phyloP scores from a whole-genome alignment of 257 asterid genomes.

The Anisodus tanguticus region DNA sequence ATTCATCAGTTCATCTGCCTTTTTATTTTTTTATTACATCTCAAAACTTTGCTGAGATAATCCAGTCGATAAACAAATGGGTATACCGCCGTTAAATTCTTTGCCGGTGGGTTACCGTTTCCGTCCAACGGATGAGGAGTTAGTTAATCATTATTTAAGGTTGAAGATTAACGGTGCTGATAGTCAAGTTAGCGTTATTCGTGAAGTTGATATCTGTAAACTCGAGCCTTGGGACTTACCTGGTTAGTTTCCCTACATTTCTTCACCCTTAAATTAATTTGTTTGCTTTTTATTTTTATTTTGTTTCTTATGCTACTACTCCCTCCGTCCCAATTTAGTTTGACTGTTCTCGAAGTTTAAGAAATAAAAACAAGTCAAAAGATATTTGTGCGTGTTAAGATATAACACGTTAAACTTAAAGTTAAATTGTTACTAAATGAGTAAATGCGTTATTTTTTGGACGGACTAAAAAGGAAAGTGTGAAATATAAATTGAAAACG shows the following conservation, averaged over 20 bases:
- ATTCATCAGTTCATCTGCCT: background rate
- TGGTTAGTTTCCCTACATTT: slow-evolving; percentile 38
- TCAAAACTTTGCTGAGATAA: slow-evolving; percentile 43
- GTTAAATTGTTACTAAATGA: no score
- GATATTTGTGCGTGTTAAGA: background rate
- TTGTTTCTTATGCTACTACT: no score
- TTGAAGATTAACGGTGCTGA: slow-evolving; percentile 67
- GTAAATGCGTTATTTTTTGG: no score
- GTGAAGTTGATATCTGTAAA: slow-evolving; percentile 87
- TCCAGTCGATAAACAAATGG: slow-evolving; percentile 51
- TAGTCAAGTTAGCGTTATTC: slow-evolving; percentile 67
- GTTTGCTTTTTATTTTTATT: background rate
- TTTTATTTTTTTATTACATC: background rate
- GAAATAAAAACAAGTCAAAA: no score
- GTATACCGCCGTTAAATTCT: slow-evolving; percentile 57
- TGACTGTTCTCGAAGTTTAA: no score
- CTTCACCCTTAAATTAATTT: background rate
- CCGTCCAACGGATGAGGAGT: slow-evolving; percentile 93
- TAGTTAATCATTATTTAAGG: slow-evolving; percentile 72
- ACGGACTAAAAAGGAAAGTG: no score
- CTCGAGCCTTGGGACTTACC: slow-evolving; percentile 90
- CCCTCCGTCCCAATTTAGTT: no score
- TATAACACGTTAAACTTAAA: no score
- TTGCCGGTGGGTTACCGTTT: slow-evolving; percentile 93
- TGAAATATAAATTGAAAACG: no score